Conservation (phyloP, 2,329 filamentous ascomycete species). For the Pseudocercospora macadamiae region DNA sequence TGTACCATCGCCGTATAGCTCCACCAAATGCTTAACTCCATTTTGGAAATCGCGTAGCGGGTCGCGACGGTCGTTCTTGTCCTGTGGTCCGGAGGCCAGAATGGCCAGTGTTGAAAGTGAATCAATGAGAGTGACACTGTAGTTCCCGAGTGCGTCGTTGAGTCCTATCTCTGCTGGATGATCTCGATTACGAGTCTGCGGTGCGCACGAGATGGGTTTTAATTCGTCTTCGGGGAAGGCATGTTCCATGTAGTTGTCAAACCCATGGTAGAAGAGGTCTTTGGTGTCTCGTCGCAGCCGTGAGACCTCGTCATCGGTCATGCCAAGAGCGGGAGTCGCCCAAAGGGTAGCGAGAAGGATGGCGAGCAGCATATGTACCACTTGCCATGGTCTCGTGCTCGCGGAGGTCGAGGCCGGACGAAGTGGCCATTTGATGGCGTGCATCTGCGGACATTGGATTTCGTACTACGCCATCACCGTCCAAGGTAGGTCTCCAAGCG, state of each 20-base stretch:
- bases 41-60: conserved; percentile 67
- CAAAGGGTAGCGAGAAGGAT: conserved; percentile 38
- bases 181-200: conserved; percentile 78
- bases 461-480: conserved; percentile 1
- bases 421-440: conserved; percentile 28
- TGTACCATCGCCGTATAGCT: conserved; percentile 81
- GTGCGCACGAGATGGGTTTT: conserved; percentile 80
- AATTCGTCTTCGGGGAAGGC: conserved; percentile 97
- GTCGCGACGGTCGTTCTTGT: conserved; percentile 51
- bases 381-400: conserved; percentile 3
- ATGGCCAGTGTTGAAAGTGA: conserved; percentile 93
- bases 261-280: conserved; percentile 95
- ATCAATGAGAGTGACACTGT: conserved; percentile 93
- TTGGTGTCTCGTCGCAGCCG: conserved; percentile 50
- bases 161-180: conserved; percentile 81
- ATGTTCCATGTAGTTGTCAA: conserved; percentile 88
- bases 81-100: conserved; percentile 70
- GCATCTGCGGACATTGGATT: conserved; percentile 24
- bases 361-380: conserved; percentile 40
- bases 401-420: conserved; percentile 17
- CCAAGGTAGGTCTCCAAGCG: neutral
- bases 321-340: conserved; percentile 42
- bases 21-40: conserved; percentile 74
- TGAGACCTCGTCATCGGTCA: conserved; percentile 48
- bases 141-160: conserved; percentile 96